Evolutionary conservation across 768 basidiomycete genomes (phyloP), one percentile per base, ranked within the genome.

Genomic region (Obba rivulosa): DNA sequence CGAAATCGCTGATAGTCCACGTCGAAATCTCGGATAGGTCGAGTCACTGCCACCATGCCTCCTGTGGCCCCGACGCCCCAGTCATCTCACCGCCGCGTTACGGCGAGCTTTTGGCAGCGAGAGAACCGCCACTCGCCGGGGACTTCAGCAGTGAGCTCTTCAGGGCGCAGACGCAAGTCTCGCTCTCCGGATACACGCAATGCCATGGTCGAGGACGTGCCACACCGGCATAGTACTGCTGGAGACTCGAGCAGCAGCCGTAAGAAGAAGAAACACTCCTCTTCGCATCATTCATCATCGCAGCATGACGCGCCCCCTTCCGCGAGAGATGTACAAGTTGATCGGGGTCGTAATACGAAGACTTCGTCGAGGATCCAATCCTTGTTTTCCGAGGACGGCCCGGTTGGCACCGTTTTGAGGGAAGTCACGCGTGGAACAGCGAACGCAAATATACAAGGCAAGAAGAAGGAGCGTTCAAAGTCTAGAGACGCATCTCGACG

Each of bases 391-490:
- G 56, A 57, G 23, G 53, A 52, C 7, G 49, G 45, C 1, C 48
- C 51, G 11, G 47, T 47, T 16, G 46, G 53, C 17, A 37, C 37
- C 37, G 47, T 58, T 35, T 7, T 65, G 51, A 46, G 63, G 57
- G 56, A 55, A 24, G 9, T 18, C 44, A 24, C 57, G 48, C 45
- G 25, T 3, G 28, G 28, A 31, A 0, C 49, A 11, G 11, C 9
- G 16, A 44, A 42, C 46, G 37, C 39, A 14, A 37, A 39, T 23
- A 42, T 17, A 4, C 53, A 44, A 38, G 41, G 37, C n/a, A 62
- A 55, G 45, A 65, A 61, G 43, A 63, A 56, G 46, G 69, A 70
- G 38, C 58, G 64, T 14, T 73, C 71, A 2, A 64, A 63, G 34
- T 71, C 71, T 22, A 58, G 66, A 14, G 72, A 72, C 23, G 56